A percentile compares a stretch with the other conserved stretches of the same genome.
These are phyloP conservation scores for Termitomyces sp. DNA, from an alignment of 768 basidiomycete genomes.

Conservation along the genomic window DNA sequence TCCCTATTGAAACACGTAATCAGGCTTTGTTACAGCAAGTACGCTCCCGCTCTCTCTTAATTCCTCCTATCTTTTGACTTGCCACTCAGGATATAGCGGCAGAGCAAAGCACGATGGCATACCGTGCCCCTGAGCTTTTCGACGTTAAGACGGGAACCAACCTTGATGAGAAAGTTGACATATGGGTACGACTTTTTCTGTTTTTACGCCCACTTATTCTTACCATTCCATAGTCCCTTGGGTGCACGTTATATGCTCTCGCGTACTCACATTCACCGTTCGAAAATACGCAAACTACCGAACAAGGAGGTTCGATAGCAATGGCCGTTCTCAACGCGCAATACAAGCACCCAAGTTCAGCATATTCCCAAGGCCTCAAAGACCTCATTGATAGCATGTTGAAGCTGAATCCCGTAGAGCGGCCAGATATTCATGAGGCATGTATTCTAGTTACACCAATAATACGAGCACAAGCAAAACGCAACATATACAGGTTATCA, in stretches of 20 bases:
- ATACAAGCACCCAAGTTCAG: slow-evolving; percentile 82
- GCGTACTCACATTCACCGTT: slow-evolving; percentile 97
- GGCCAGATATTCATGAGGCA: slow-evolving; percentile 86
- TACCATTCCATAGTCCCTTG: slow-evolving; percentile 63
- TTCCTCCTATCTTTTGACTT: neutral
- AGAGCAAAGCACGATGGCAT: slow-evolving; percentile 98
- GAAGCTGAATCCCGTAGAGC: slow-evolving; percentile 71
- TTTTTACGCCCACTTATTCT: neutral
- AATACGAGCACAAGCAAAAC: neutral
- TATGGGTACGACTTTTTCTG: slow-evolving; percentile 62
- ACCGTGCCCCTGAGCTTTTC: slow-evolving; percentile 94
- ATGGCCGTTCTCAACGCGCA: slow-evolving; percentile 96
- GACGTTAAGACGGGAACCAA: slow-evolving; percentile 89
- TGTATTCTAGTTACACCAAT: slow-evolving; percentile 9
- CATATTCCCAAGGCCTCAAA: slow-evolving; percentile 81
- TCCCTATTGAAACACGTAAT: slow-evolving; percentile 74
- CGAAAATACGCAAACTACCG: slow-evolving; percentile 85
- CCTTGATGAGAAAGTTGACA: slow-evolving; percentile 93
- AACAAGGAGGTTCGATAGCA: slow-evolving; percentile 94
- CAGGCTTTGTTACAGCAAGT: slow-evolving; percentile 90
- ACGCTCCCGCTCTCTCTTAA: slow-evolving; percentile 6
- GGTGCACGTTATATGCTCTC: slow-evolving; percentile 91
- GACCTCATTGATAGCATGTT: slow-evolving; percentile 83
- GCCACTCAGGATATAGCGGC: slow-evolving; percentile 80
- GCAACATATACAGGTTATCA: slow-evolving; percentile 46